Evolutionary conservation across 176 grass and related monocot species (phyloP), one percentile per base, ranked within the genome.

Genomic region (Avena sativa): DNA sequence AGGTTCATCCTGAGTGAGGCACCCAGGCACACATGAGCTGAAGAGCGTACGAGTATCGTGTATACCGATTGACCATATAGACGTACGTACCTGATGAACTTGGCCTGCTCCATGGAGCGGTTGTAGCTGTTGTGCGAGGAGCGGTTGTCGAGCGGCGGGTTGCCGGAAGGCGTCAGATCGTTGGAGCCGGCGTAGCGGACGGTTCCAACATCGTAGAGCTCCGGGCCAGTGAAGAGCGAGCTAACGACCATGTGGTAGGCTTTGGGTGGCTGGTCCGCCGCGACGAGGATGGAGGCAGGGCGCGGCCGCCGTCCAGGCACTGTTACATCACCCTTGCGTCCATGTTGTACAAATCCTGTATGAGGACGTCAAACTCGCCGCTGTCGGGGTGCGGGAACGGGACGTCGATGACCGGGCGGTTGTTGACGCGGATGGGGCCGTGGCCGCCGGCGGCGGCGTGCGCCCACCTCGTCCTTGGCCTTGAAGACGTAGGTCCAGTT

Each of bases 401-500:
- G 5, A 88, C 89, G 19, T 89, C 86, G 77, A 95, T 87, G 79
- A 85, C 71, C 10, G 85, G 76, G 40, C 89, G 79, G 86, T 86
- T 90, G 83, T 91, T 77, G 62, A 95, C 71, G 74, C 89, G 83
- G 68, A 95, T 59, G 26, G 86, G 66, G n/a, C 93, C 93, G 38
- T 89, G 92, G 50, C 89, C 93, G 13, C 91, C 91, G 32, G 89
- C 84, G 2, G 89, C 89, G 28, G 83, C 88, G 69, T 93, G 91
- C 84, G n/a, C 91, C 91, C 8, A 95, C 49, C 86, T 97, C 89
- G 58, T 97, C 94, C 86, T 97, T 97, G 51, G 86, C 91, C 86
- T 97, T 89, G 78, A 96, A 96, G 78, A 88, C 89, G 85, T 93
- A 96, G 13, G 92, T 93, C 87, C 87, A 96, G 92, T 93, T 97